Evolutionary conservation across 2,329 filamentous ascomycete species (phyloP).

Genomic region (Botrytis deweyae): DNA sequence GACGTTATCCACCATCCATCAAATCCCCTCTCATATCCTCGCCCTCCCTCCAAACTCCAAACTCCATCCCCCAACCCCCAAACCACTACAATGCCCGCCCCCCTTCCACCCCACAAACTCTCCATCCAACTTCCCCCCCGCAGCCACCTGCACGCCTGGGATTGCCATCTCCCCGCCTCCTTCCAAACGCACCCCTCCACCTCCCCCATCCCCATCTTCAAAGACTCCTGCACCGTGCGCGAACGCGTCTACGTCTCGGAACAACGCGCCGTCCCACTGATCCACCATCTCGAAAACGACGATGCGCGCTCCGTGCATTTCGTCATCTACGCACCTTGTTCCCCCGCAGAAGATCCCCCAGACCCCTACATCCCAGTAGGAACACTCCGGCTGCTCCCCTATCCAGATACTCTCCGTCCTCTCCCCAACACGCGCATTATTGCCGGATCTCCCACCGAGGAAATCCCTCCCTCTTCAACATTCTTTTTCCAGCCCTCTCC

Average conservation of each 20-base stretch:
- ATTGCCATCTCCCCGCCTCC: background rate
- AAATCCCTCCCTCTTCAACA: background rate
- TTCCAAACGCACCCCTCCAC: background rate
- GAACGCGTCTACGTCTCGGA: conserved; percentile 19
- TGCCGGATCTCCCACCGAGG: background rate
- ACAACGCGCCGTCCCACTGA: background rate
- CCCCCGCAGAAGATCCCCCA: background rate
- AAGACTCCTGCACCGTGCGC: conserved; percentile 4
- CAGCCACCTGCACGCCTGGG: background rate
- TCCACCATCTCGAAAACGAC: conserved; percentile 15
- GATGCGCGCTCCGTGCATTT: conserved; percentile 18
- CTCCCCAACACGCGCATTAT: background rate
- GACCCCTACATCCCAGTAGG: background rate
- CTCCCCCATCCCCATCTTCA: background rate
- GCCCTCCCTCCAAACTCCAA: background rate
- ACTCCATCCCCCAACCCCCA: background rate
- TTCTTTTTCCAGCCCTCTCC: conserved; percentile 11
- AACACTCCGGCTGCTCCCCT: conserved; percentile 6
- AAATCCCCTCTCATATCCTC: background rate
- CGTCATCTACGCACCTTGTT: conserved; percentile 6
- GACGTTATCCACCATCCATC: background rate
- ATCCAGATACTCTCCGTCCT: background rate
- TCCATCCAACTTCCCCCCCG: conserved; percentile 8
- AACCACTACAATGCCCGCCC: background rate
- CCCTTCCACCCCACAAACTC: background rate